A percentile compares a stretch with the other conserved stretches of the same genome.
phyloP scores from a whole-genome alignment of 2,329 filamentous ascomycete genomes.

The Gliomastix tumulicola region DNA sequence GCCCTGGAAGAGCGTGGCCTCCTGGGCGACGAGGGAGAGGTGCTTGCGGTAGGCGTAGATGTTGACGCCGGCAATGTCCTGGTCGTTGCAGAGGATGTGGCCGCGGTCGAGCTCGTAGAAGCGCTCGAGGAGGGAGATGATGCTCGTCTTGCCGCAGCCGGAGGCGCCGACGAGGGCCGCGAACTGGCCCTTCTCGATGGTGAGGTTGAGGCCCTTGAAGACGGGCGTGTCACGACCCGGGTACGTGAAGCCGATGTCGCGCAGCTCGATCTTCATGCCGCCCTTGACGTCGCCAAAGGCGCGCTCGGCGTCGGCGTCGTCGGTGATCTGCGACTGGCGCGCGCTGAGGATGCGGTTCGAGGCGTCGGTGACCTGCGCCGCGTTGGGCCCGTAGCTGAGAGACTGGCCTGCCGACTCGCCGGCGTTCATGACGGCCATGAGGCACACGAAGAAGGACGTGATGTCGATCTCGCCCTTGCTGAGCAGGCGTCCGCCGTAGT shows the following conservation, averaged over 20 bases:
- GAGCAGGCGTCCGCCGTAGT: constrained; percentile 58
- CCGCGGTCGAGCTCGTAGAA: constrained; percentile 67
- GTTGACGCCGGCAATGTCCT: constrained; percentile 51
- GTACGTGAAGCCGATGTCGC: constrained; percentile 53
- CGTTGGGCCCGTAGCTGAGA: constrained; percentile 60
- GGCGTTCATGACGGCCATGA: constrained; percentile 61
- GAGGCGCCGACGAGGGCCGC: constrained; percentile 64
- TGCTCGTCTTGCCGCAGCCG: constrained; percentile 67
- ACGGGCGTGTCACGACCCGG: constrained; percentile 49
- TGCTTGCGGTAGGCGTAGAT: constrained; percentile 55
- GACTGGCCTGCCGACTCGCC: constrained; percentile 61
- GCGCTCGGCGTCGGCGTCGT: constrained; percentile 34
- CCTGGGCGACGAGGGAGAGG: constrained; percentile 67
- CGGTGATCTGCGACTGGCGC: constrained; percentile 31
- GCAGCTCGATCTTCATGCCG: constrained; percentile 49
- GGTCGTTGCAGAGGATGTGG: constrained; percentile 55
- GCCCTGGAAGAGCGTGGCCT: constrained; percentile 65
- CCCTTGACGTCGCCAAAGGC: constrained; percentile 37
- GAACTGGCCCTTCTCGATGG: constrained; percentile 62
- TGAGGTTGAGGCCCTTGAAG: constrained; percentile 55
- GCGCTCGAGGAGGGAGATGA: constrained; percentile 56
- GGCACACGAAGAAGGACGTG: constrained; percentile 47
- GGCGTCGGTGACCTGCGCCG: constrained; percentile 50
- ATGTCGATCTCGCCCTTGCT: constrained; percentile 38
- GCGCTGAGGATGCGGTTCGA: constrained; percentile 52